phyloP scores from a whole-genome alignment of 2,329 filamentous ascomycete species.

The Annulohypoxylon truncatum region DNA sequence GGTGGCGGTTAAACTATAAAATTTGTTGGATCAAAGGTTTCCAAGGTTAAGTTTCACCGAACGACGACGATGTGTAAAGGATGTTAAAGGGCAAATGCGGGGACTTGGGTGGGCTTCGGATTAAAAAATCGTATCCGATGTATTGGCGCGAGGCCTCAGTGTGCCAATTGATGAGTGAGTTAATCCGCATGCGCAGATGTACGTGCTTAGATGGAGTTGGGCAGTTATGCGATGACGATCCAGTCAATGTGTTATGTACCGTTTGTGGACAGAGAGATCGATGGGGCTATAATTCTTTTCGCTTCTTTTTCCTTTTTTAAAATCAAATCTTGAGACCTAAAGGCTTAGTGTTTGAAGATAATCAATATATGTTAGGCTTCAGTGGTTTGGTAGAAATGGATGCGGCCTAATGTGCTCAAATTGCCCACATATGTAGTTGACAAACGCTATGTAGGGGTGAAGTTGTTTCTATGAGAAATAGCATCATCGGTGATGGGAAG shows the following conservation, averaged over 20 bases:
- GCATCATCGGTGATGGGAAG: slow-evolving; percentile 21
- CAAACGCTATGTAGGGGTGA: slow-evolving; percentile 29
- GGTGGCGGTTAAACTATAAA: slow-evolving; percentile 23
- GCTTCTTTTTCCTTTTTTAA: background rate
- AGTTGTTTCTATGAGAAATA: slow-evolving; percentile 21
- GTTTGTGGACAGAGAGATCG: slow-evolving; percentile 4
- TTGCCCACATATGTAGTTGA: slow-evolving; percentile 15
- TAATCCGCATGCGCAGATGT: slow-evolving; percentile 2
- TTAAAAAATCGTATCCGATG: slow-evolving; percentile 16
- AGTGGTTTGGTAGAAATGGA: slow-evolving; percentile 6
- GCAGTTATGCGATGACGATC: slow-evolving; percentile 34
- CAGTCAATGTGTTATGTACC: background rate
- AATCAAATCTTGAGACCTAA: background rate
- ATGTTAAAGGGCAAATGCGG: slow-evolving; percentile 10
- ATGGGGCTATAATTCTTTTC: background rate
- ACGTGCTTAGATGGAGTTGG: slow-evolving; percentile 17
- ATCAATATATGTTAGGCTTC: slow-evolving; percentile 19
- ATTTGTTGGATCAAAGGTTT: slow-evolving; percentile 5
- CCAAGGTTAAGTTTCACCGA: slow-evolving; percentile 8
- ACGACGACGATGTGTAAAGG: background rate
- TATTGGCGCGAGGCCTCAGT: slow-evolving; percentile 24
- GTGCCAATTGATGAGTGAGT: slow-evolving; percentile 22
- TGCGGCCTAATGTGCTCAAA: slow-evolving; percentile 32
- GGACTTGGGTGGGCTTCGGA: background rate
- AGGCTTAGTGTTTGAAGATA: background rate